phyloP scores from a whole-genome alignment of 2,329 filamentous ascomycete genomes.

The Botryotinia globosa region DNA sequence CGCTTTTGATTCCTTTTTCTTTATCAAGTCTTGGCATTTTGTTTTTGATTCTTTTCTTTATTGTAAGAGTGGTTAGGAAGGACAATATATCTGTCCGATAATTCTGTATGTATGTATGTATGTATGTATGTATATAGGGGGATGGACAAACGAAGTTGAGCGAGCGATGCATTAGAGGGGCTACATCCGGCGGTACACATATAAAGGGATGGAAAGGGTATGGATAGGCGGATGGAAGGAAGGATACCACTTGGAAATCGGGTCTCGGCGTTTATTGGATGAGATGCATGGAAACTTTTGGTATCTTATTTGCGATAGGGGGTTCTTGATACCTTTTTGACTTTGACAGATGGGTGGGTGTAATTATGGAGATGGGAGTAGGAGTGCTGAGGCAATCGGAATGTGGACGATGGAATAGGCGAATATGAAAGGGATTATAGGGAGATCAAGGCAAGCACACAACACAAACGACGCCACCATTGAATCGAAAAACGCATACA shows the following conservation, averaged over 20 bases:
- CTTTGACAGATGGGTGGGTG: not conserved
- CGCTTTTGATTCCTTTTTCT: not conserved
- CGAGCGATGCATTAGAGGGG: constrained; percentile 8
- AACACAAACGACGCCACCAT: not conserved
- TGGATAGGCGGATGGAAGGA: not conserved
- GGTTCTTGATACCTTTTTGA: constrained; percentile 1
- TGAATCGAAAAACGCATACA: not conserved
- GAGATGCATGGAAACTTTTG: not conserved
- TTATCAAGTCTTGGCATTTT: not conserved
- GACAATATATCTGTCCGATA: not conserved
- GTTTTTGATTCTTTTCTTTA: not conserved
- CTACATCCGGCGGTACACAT: not conserved
- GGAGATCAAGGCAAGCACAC: not conserved
- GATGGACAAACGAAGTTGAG: not conserved
- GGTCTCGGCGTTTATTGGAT: constrained; percentile 6
- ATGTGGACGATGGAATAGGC: not conserved
- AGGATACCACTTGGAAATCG: constrained; percentile 1
- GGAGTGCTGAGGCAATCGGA: not conserved
- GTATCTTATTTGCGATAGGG: not conserved
- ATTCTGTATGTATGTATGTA: constrained; percentile 10
- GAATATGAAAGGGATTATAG: not conserved
- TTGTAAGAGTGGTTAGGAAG: not conserved
- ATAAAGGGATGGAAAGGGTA: constrained; percentile 7
- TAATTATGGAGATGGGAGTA: not conserved
- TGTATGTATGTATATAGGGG: constrained; percentile 12